phyloP scores from a whole-genome alignment of 2,329 filamentous ascomycete genomes.

The Pseudogymnoascus sp. region DNA sequence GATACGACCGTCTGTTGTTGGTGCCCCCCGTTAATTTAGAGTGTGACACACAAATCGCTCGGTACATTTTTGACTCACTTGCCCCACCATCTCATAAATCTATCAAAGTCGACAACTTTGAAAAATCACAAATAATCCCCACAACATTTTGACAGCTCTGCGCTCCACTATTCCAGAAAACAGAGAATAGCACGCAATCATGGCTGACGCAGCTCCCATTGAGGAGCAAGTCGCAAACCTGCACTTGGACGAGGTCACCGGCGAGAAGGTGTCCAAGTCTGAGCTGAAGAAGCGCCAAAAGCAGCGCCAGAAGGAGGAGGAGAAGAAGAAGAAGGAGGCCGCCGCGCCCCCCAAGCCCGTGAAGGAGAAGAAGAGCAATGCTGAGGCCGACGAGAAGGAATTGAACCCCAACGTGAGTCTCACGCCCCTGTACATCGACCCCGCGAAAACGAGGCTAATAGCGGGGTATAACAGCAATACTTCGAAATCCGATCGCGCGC shows the following conservation, averaged over 20 bases:
- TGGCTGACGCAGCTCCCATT: conserved; percentile 26
- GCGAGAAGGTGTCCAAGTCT: conserved; percentile 76
- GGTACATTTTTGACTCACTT: conserved; percentile 8
- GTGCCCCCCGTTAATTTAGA: background rate
- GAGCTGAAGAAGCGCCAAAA: conserved; percentile 95
- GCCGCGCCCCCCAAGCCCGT: conserved; percentile 52
- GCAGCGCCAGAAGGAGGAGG: conserved; percentile 75
- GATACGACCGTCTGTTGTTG: background rate
- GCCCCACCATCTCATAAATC: conserved; percentile 9
- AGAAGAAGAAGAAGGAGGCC: conserved; percentile 81
- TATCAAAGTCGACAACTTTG: conserved; percentile 5
- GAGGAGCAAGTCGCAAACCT: conserved; percentile 54
- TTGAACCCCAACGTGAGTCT: conserved; percentile 61
- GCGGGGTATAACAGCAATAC: conserved; percentile 56
- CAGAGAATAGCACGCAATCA: conserved; percentile 18
- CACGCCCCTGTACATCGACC: background rate
- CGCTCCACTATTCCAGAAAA: conserved; percentile 3
- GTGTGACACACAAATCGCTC: background rate
- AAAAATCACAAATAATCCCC: conserved; percentile 7
- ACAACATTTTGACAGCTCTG: conserved; percentile 6
- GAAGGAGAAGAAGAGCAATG: conserved; percentile 46
- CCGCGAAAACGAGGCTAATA: conserved; percentile 1
- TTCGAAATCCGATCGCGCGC: conserved; percentile 88
- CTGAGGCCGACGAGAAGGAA: conserved; percentile 59
- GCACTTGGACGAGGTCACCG: conserved; percentile 85